These are phyloP conservation scores for Vaccinium corymbosum DNA, from an alignment of 148 eudicot genomes.

Conservation along the genomic window DNA sequence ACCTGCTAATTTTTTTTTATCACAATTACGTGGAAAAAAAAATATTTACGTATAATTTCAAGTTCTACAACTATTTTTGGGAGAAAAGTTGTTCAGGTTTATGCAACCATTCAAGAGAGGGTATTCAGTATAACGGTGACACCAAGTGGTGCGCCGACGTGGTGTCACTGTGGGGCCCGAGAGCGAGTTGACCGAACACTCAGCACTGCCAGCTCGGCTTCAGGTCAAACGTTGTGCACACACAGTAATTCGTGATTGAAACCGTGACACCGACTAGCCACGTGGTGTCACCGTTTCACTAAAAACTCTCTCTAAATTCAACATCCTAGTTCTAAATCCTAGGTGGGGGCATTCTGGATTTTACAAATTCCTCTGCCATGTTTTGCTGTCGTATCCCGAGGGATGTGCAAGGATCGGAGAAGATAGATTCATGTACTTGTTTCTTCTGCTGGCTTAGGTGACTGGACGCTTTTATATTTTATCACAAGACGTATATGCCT, in stretches of 20 bases:
- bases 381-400: background rate
- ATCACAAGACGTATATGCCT: background rate
- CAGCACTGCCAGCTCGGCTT: too few species aligned
- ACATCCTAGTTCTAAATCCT: background rate
- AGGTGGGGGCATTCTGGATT: background rate
- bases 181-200: too few species aligned
- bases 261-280: too few species aligned
- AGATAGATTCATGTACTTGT: background rate
- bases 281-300: too few species aligned
- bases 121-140: too few species aligned
- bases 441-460: background rate
- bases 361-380: background rate
- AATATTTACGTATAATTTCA: too few species aligned
- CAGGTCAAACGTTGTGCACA: too few species aligned
- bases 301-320: background rate
- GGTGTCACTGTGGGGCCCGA: too few species aligned
- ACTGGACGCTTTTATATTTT: background rate
- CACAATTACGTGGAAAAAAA: too few species aligned
- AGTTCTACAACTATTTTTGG: background rate
- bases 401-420: background rate
- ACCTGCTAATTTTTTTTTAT: too few species aligned
- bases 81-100: background rate
- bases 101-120: background rate
- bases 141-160: too few species aligned
- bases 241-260: too few species aligned